phyloP scores from a whole-genome alignment of 106 monocot genomes.

The Allium fistulosum region DNA sequence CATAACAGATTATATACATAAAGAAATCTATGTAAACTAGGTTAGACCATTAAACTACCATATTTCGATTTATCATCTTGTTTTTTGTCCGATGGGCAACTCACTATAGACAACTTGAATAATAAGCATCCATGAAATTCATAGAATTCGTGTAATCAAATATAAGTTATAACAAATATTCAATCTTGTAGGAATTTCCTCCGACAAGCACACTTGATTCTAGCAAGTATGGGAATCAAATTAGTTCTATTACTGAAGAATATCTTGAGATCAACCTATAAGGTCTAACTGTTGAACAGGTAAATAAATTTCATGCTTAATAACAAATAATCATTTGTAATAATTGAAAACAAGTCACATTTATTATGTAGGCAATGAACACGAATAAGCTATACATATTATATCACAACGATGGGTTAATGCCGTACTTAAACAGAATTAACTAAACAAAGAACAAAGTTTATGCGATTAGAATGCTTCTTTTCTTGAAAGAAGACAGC shows the following conservation, averaged over 20 bases:
- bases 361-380: slow-evolving; percentile 14
- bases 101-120: background rate
- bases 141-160: background rate
- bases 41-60: too few relatives aligned
- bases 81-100: background rate
- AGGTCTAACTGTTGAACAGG: slow-evolving; percentile 38
- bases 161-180: background rate
- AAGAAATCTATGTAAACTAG: too few relatives aligned
- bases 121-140: background rate
- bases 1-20: too few relatives aligned
- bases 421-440: slow-evolving; percentile 26
- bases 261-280: slow-evolving; percentile 35
- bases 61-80: background rate
- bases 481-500: slow-evolving; percentile 30
- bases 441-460: slow-evolving; percentile 17
- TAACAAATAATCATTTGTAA: too few relatives aligned
- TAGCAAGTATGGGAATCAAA: slow-evolving; percentile 36
- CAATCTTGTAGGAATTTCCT: slow-evolving; percentile 39
- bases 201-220: slow-evolving; percentile 60
- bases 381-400: slow-evolving; percentile 22
- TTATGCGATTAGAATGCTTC: slow-evolving; percentile 31
- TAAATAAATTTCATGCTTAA: background rate
- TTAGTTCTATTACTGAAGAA: slow-evolving; percentile 30
- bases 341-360: too few relatives aligned
- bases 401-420: slow-evolving; percentile 20